phyloP scores from a whole-genome alignment of 148 eudicot genomes.

The Vaccinium vitisidaea region DNA sequence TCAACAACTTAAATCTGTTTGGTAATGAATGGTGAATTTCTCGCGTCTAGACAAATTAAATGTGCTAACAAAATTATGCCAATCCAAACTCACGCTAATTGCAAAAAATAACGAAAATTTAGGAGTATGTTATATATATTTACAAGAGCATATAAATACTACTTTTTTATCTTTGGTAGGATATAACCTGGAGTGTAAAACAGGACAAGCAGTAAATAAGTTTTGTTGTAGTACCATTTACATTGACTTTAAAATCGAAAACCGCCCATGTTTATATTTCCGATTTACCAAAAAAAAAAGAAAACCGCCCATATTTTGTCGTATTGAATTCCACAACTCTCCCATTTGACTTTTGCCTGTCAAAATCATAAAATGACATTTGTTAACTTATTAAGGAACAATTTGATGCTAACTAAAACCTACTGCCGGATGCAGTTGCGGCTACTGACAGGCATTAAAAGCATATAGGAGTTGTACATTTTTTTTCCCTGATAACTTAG shows the following conservation, averaged over 20 bases:
- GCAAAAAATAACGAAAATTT: neutral
- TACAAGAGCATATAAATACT: neutral
- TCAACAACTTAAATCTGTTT: too few species aligned
- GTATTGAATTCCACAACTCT: neutral
- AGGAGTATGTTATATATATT: neutral
- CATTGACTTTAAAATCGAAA: neutral
- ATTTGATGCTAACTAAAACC: neutral
- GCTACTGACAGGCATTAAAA: too few species aligned
- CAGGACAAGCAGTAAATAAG: neutral
- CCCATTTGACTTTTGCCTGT: neutral
- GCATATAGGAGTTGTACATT: too few species aligned
- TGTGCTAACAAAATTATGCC: neutral
- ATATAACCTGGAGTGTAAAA: neutral
- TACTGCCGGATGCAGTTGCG: neutral
- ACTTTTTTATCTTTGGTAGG: neutral
- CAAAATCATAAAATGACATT: neutral
- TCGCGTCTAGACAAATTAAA: neutral
- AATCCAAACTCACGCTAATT: neutral
- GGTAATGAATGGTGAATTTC: too few species aligned
- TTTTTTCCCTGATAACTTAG: too few species aligned
- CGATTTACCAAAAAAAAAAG: too few species aligned
- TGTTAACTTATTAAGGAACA: neutral
- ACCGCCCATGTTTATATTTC: constrained; percentile 2
- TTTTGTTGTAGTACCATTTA: neutral
- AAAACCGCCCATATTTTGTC: neutral